Percentiles rank a stretch among this genome's conserved stretches.
phyloP scores from a whole-genome alignment of 2,329 filamentous ascomycete genomes.

The Pleurostoma richardsiae region DNA sequence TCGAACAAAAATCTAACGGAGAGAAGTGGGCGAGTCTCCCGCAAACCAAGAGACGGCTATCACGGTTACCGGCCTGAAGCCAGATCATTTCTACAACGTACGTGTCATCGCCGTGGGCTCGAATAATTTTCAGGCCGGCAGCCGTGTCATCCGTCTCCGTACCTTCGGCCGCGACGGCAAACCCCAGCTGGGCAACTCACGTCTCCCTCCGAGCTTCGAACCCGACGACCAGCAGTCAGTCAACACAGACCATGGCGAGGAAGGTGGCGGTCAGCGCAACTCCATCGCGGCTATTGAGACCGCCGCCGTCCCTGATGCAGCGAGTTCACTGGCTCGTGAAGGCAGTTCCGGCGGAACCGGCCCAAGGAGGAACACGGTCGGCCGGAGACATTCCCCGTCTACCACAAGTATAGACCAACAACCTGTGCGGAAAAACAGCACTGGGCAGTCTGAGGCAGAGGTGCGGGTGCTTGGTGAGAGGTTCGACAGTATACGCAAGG shows the following conservation, averaged over 20 bases:
- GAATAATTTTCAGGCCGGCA: constrained; percentile 89
- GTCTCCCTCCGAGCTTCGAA: constrained; percentile 51
- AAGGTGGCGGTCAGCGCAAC: constrained; percentile 40
- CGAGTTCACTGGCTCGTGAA: constrained; percentile 61
- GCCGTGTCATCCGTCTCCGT: constrained; percentile 75
- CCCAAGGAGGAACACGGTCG: constrained; percentile 62
- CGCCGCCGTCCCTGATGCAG: constrained; percentile 55
- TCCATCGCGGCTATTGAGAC: constrained; percentile 57
- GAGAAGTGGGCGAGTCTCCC: constrained; percentile 74
- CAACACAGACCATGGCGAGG: constrained; percentile 39
- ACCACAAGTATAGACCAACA: constrained; percentile 50
- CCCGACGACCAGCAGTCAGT: constrained; percentile 42
- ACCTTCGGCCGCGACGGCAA: constrained; percentile 65
- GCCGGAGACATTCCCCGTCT: constrained; percentile 71
- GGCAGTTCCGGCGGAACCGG: constrained; percentile 36
- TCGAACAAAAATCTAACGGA: neutral
- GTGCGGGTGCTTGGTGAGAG: constrained; percentile 75
- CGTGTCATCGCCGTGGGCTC: constrained; percentile 87
- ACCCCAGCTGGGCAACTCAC: constrained; percentile 52
- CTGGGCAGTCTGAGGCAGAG: constrained; percentile 57
- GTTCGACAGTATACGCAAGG: constrained; percentile 73
- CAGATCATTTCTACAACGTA: constrained; percentile 87
- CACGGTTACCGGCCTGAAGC: constrained; percentile 80
- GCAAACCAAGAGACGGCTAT: constrained; percentile 77
- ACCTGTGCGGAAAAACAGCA: constrained; percentile 35